Percentiles rank a stretch among this genome's conserved stretches.
phyloP scores from a whole-genome alignment of 805 yeast species.

The Candida lessepsii region DNA sequence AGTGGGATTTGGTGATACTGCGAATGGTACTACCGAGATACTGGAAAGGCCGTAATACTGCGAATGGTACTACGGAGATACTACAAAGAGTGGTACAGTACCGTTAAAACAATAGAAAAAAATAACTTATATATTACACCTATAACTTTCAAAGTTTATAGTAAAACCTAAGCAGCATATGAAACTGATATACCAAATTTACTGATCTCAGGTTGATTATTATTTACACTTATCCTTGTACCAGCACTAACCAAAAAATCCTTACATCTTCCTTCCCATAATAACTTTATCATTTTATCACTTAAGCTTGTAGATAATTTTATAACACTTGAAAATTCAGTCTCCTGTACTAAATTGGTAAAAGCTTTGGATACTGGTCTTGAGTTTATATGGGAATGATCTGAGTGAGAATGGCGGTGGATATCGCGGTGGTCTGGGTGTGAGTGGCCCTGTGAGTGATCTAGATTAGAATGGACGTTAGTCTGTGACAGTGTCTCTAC shows the following conservation, averaged over 20 bases:
- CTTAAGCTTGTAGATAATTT: constrained; percentile 71
- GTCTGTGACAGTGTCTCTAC: too few relatives aligned
- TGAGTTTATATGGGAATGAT: constrained; percentile 5
- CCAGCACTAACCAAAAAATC: constrained; percentile 82
- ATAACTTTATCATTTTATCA: constrained; percentile 55
- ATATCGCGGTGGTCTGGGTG: too few relatives aligned
- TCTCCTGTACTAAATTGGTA: constrained; percentile 47
- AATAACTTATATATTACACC: too few relatives aligned
- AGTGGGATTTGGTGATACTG: too few relatives aligned
- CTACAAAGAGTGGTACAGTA: too few relatives aligned
- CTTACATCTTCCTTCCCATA: constrained; percentile 87
- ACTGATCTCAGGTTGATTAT: constrained; percentile 44
- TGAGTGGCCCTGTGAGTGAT: too few relatives aligned
- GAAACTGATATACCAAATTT: constrained; percentile 62
- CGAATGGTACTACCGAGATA: too few relatives aligned
- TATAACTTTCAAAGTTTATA: too few relatives aligned
- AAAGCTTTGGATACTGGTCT: constrained; percentile 44
- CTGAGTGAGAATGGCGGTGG: constrained; percentile 9
- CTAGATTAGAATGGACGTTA: too few relatives aligned
- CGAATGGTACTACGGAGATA: too few relatives aligned
- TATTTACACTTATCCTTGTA: constrained; percentile 45
- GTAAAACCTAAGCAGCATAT: constrained; percentile 41
- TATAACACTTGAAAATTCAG: constrained; percentile 66
- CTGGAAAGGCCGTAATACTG: too few relatives aligned
- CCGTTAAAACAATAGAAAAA: too few relatives aligned